Evolutionary conservation across 257 asterid species (phyloP).

Genomic region (Solanum paucissectum): DNA sequence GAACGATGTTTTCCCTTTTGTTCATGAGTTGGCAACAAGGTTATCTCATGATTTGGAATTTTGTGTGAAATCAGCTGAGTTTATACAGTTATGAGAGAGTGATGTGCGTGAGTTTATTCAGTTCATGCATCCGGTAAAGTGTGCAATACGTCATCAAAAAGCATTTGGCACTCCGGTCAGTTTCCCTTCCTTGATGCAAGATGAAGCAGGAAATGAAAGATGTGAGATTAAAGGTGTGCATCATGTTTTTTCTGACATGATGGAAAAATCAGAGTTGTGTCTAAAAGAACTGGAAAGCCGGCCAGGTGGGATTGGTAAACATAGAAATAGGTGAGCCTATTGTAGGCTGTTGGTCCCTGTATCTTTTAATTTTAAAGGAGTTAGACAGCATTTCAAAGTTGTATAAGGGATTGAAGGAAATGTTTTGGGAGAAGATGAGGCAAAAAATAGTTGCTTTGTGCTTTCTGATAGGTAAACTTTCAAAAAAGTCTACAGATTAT

Average conservation of each 20-base stretch:
- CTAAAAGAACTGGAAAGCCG: neutral
- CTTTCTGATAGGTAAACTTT: neutral
- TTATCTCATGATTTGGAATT: constrained; percentile 24
- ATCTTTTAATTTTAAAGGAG: neutral
- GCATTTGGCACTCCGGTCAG: constrained; percentile 11
- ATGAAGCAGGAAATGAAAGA: neutral
- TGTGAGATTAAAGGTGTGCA: neutral
- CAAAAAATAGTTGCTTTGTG: neutral
- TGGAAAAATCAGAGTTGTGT: neutral
- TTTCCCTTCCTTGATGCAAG: constrained; percentile 15
- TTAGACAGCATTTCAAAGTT: neutral
- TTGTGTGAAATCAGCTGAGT: neutral
- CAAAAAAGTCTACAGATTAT: neutral
- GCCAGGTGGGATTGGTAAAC: neutral
- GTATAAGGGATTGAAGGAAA: neutral
- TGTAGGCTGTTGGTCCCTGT: neutral
- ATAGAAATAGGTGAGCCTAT: neutral
- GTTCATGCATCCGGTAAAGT: constrained; percentile 27
- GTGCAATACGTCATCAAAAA: constrained; percentile 7
- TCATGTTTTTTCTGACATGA: neutral
- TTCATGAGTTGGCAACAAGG: constrained; percentile 44
- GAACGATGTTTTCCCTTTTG: constrained; percentile 47
- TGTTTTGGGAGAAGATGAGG: neutral
- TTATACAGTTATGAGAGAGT: constrained; percentile 10
- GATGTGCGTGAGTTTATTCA: constrained; percentile 48